Evolutionary conservation across 176 grass and related monocot genomes (phyloP).

Genomic region (Carex scoparia): DNA sequence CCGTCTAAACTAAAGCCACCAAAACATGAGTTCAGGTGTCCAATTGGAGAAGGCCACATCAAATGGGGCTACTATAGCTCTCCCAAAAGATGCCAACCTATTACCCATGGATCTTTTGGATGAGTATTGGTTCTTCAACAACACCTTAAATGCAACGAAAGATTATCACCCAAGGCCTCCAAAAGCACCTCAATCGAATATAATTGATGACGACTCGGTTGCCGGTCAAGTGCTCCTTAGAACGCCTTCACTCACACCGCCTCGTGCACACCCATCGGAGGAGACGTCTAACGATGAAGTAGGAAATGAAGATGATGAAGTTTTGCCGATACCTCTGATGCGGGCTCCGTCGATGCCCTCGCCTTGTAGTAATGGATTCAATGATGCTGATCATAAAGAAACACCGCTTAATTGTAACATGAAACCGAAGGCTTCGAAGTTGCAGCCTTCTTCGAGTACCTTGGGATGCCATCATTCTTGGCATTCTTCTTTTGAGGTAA

Average conservation of each 20-base stretch:
- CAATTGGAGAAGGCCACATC: slow-evolving; percentile 12
- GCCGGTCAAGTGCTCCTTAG: slow-evolving; percentile 10
- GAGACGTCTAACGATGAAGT: background rate
- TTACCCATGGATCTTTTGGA: slow-evolving; percentile 54
- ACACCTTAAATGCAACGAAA: slow-evolving; percentile 37
- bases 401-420: background rate
- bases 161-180: background rate
- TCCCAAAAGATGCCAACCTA: background rate
- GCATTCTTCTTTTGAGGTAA: slow-evolving; percentile 29
- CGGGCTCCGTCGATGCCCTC: slow-evolving; percentile 55
- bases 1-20: background rate
- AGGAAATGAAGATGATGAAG: background rate
- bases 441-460: slow-evolving; percentile 4
- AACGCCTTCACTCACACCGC: slow-evolving; percentile 43
- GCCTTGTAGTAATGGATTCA: slow-evolving; percentile 1
- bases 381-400: background rate
- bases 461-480: slow-evolving; percentile 19
- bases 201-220: background rate
- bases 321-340: slow-evolving; percentile 30
- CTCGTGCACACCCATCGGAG: background rate
- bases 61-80: background rate
- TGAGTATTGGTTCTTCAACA: slow-evolving; percentile 87
- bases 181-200: slow-evolving; percentile 23
- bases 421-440: background rate
- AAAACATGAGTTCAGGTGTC: slow-evolving; percentile 33